Base-by-base conservation (phyloP, 305 asterid genomes). In the Ajuga reptans region DNA sequence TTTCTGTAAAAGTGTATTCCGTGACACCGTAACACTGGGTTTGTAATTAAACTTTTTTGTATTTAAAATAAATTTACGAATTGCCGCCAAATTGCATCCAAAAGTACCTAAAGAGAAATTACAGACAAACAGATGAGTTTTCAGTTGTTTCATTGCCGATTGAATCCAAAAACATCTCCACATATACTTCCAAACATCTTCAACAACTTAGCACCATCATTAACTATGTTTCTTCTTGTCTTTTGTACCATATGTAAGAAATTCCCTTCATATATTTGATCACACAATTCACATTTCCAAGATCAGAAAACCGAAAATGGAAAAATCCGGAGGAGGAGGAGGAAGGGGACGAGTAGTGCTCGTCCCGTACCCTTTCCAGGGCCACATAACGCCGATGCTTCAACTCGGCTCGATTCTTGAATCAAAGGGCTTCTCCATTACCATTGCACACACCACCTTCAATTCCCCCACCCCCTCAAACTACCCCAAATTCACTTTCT, bases 311-410 rank as follows among this genome's bases (percentile, higher is more conserved):
- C 46, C 8, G 2, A 3, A 9, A 37, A 61, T 71, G 56, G 46
- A 27, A 2, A 7, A 37, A 9, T 0, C 31, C 3, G 49, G 31
- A 16, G 14, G 4, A 2, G 14, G 11, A 45, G 10, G 42, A 10
- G 2, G 31, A 41, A 2, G 39, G 29, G 37, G 47, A 7, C 45
- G 77, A 0, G 72, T 82, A 29, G 71, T 84, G 57, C 75, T 86
- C 4, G 83, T 86, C 33, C 86, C 88, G 0, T 39, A 64, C 72
- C 94, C 89, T n/a, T 66, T 71, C 57, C 89, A 83, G 34, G 90
- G 94, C 8, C 93, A 86, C 79, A 21, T 82, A 5, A 86, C 74
- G 0, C 96, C 91, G 8, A 78, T 86, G 88, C 79, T 86, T 66
- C 87, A 82, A 61, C 65, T 88, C 0, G 91, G 75, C 0, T 21